Base-by-base conservation (phyloP, 2,329 filamentous ascomycete species). In the Hymenoscyphus albidus region DNA sequence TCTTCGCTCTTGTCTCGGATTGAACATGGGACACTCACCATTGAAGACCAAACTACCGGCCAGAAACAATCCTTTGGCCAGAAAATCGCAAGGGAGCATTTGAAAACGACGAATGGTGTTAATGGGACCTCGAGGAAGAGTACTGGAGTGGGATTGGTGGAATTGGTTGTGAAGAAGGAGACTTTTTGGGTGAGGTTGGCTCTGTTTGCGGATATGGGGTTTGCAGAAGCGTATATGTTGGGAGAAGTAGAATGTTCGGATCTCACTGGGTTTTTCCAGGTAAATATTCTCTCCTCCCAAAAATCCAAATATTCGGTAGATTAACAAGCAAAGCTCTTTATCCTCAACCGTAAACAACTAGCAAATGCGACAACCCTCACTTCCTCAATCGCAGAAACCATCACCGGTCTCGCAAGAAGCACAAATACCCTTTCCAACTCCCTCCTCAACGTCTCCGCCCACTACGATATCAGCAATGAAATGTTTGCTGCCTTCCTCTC, bases 401-500 rank as follows among this genome's bases (percentile, higher is more conserved):
- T 90, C 51, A 83, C 85, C 2, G 83, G 82, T 58, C 73, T 90
- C 42, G 84, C 87, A 12, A 77, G 82, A 64, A 81, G 79, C 56
- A 83, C 82, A 12, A 88, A 88, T 71, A 86, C 82, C 6, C 74
- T 86, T 13, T 80, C 81, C 1, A 85, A 84, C 68, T 80, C 85
- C 1, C 80, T 85, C 12, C 78, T 90, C 55, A 91, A 92, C 72
- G 86, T 90, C 61, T 83, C 83, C 2, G 88, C 88, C 4, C 89
- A 92, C 69, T 92, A 92, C 74, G 89, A 92, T 71, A 89, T 91
- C 67, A 88, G 85, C 68, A 92, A 92, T 72, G 86, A 87, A 64
- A 90, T 91, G 86, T 91, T 92, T 70, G 86, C 87, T 5, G 87
- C 88, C 0, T 91, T 91, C 69, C 79, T 91, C 35, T 90, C 87